Base-by-base conservation (phyloP, 225 moss, liverwort and hornwort genomes). In the Marchantia polymorpha region DNA sequence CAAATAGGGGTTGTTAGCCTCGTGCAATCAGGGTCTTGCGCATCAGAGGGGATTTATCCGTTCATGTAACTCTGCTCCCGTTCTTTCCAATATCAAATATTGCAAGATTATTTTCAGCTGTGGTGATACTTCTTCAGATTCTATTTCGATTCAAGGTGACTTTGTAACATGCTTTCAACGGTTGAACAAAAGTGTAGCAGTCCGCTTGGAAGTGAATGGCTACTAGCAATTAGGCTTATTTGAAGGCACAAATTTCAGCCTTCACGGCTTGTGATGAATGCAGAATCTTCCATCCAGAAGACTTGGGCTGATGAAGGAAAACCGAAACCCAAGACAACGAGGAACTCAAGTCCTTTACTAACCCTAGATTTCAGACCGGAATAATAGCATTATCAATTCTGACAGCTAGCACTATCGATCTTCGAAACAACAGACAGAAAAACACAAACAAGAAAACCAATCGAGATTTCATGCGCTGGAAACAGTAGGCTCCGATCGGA, bases 301-400 rank as follows among this genome's bases (percentile, higher is more conserved):
- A 9, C 8, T 0, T 61, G n/a, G 71, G 20, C 71, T 27, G 23
- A 50, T 49, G 19, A 69, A 48, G 69, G 7, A 47, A 69, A 20
- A 3, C 4, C 6, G n/a, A 51, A 71, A 10, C 22, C 68, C 50
- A 50, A 9, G 26, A 22, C 27, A 15, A 20, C 26, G 54, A 16
- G 53, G n/a, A 29, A 73, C 13, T 0, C 15, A 29, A 15, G 25
- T 26, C 23, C 12, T 14, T 10, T 31, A 19, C 52, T 75, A 75
- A 75, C 58, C 75, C 75, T 75, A 75, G 29, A 75, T 58, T 23
- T 75, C 31, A 12, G 19, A 59, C 56, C 30, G 16, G 59, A 20
- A 75, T 0, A n/a, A 23, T 71, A 0, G 22, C 23, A 16, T 20
- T 60, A 4, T 52, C 23, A 52, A 72, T 19, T 10, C 12, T 48